A percentile compares a stretch with the other conserved stretches of the same genome.
Conservation (phyloP, 2,329 filamentous ascomycete genomes). For the Penicillium sp. region DNA sequence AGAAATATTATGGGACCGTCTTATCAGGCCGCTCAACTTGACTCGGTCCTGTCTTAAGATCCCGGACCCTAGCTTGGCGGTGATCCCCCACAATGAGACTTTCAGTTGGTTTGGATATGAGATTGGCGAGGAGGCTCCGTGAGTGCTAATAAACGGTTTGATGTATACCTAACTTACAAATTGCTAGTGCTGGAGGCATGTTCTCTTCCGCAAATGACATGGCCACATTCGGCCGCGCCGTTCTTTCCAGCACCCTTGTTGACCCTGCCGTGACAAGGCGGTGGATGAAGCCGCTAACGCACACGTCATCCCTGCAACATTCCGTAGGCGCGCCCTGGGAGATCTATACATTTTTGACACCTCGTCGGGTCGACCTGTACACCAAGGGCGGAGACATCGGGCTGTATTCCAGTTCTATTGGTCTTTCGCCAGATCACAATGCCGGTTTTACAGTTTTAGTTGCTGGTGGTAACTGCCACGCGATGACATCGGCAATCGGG, state of each 20-base stretch:
- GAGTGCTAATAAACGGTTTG: conserved; percentile 10
- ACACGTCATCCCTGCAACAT: conserved; percentile 33
- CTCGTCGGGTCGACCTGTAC: conserved; percentile 19
- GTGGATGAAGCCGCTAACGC: conserved; percentile 39
- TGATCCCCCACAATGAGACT: conserved; percentile 33
- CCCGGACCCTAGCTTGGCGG: conserved; percentile 11
- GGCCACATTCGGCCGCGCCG: conserved; percentile 37
- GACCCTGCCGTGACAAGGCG: conserved; percentile 31
- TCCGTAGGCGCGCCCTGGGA: conserved; percentile 42
- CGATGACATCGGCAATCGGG: conserved; percentile 3
- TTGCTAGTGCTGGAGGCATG: conserved; percentile 36
- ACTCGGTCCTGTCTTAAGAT: conserved; percentile 26
- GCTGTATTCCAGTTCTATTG: conserved; percentile 19
- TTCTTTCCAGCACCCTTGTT: conserved; percentile 35
- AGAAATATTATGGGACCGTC: conserved; percentile 27
- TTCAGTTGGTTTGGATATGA: conserved; percentile 28
- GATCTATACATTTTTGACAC: conserved; percentile 20
- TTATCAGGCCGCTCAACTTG: conserved; percentile 36
- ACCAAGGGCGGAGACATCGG: conserved; percentile 23
- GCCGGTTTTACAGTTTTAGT: conserved; percentile 20
- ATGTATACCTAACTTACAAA: not conserved
- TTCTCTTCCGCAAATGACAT: conserved; percentile 41
- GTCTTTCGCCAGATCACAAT: conserved; percentile 21
- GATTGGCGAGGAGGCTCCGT: conserved; percentile 38
- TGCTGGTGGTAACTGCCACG: conserved; percentile 12